Evolutionary conservation across 208 protist species (phyloP), one percentile per base, ranked within the genome.

Genomic region (Leishmania tropica): DNA sequence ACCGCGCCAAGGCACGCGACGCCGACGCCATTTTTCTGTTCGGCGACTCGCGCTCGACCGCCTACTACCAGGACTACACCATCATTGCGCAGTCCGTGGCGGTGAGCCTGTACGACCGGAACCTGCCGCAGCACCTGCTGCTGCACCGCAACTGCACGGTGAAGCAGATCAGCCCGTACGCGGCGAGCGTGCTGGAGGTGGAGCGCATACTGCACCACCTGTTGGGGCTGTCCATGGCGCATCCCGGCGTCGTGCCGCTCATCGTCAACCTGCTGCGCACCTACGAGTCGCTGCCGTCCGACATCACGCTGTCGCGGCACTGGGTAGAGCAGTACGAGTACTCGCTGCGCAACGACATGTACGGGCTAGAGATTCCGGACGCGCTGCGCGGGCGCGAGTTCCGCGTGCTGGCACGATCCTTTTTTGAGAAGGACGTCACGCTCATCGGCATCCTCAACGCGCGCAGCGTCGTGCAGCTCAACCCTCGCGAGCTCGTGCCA

Each of bases 321-420:
- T 96, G 93, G 92, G 81, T 96, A 51, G 91, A 95, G 56, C 87
- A 95, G 81, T 96, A 96, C 81, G 93, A 96, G 81, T 95, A 89
- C 86, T 94, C 91, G 28, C 83, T 96, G 51, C 93, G 88, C 53
- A 93, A 96, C 78, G 90, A 96, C 79, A 83, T 96, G 31, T 90
- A 91, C 87, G 88, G 79, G 21, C 85, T 96, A 19, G 81, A 83
- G 51, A 89, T 95, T 19, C 86, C 87, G 1, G 89, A 94, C 75
- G 77, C 89, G 42, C 90, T 94, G 65, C 90, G 87, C 65, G 89
- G 90, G 21, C 82, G 82, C 71, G 79, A 88, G 62, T 96, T 96
- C 80, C 82, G 83, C 81, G 75, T 76, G 51, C 79, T 96, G 54
- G 90, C 89, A 45, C 85, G 81, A 40, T 75, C 81, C 56, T 95